phyloP scores from a whole-genome alignment of 2,329 filamentous ascomycete genomes.

The Pseudogymnoascus sp. region DNA sequence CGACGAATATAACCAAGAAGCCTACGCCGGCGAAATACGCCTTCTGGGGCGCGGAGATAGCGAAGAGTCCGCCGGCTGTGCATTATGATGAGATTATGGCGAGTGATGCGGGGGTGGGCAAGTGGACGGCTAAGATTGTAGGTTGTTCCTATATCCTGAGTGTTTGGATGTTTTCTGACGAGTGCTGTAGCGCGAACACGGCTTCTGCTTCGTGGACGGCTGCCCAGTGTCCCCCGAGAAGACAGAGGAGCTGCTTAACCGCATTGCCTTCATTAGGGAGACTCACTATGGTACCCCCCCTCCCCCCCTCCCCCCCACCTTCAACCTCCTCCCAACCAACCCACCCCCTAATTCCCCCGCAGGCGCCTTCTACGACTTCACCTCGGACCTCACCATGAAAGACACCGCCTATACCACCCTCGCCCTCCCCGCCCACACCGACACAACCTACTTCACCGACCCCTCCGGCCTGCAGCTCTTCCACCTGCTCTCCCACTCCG shows the following conservation, averaged over 20 bases:
- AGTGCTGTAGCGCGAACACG: conserved; percentile 51
- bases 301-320: conserved; percentile 33
- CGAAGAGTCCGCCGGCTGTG: conserved; percentile 47
- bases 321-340: neutral
- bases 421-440: conserved; percentile 76
- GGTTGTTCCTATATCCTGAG: conserved; percentile 16
- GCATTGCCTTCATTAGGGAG: conserved; percentile 76
- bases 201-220: conserved; percentile 68
- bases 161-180: conserved; percentile 12
- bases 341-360: conserved; percentile 12
- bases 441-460: conserved; percentile 93
- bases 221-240: conserved; percentile 61
- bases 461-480: conserved; percentile 87
- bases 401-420: conserved; percentile 89
- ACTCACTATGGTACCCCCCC: conserved; percentile 80
- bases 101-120: conserved; percentile 44
- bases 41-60: conserved; percentile 33
- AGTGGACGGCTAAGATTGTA: conserved; percentile 59
- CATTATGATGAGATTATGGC: conserved; percentile 53
- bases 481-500: conserved; percentile 75
- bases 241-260: conserved; percentile 66
- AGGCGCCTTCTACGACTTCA: conserved; percentile 76
- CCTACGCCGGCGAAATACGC: conserved; percentile 10
- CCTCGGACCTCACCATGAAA: conserved; percentile 75
- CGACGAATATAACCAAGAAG: conserved; percentile 33